Evolutionary conservation across 2,329 filamentous ascomycete genomes (phyloP).

Genomic region (Botrytis galanthina): DNA sequence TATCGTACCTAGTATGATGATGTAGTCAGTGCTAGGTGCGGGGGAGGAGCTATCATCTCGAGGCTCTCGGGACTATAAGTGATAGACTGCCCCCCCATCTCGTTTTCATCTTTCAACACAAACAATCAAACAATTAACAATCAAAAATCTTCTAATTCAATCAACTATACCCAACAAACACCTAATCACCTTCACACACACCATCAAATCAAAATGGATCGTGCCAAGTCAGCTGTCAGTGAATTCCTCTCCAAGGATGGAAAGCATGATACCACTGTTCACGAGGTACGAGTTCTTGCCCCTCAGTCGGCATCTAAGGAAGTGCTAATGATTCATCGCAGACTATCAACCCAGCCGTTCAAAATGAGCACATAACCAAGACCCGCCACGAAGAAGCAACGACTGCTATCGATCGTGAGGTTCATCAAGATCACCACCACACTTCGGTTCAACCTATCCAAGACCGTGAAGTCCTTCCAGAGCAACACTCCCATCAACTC

Average conservation of each 20-base stretch:
- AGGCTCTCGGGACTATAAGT: slow-evolving; percentile 2
- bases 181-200: not conserved
- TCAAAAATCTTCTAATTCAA: not conserved
- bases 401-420: slow-evolving; percentile 64
- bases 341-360: slow-evolving; percentile 57
- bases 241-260: slow-evolving; percentile 61
- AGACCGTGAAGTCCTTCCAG: slow-evolving; percentile 54
- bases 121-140: not conserved
- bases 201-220: slow-evolving; percentile 51
- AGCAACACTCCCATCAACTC: slow-evolving; percentile 61
- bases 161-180: slow-evolving; percentile 7
- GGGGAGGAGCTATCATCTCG: not conserved
- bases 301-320: not conserved
- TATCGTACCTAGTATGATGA: not conserved
- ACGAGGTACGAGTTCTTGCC: slow-evolving; percentile 46
- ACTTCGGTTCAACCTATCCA: slow-evolving; percentile 65
- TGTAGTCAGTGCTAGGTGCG: slow-evolving; percentile 3
- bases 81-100: not conserved
- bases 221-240: slow-evolving; percentile 60
- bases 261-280: slow-evolving; percentile 68
- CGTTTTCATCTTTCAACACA: slow-evolving; percentile 8
- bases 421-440: slow-evolving; percentile 72
- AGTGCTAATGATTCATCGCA: slow-evolving; percentile 20
- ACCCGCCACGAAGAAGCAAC: slow-evolving; percentile 60
- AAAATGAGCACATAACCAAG: slow-evolving; percentile 58